Percentiles rank a stretch among this genome's conserved stretches.
These are phyloP conservation scores for Penicillium waksmanii DNA, from an alignment of 495 filamentous ascomycete species.

Conservation along the genomic window DNA sequence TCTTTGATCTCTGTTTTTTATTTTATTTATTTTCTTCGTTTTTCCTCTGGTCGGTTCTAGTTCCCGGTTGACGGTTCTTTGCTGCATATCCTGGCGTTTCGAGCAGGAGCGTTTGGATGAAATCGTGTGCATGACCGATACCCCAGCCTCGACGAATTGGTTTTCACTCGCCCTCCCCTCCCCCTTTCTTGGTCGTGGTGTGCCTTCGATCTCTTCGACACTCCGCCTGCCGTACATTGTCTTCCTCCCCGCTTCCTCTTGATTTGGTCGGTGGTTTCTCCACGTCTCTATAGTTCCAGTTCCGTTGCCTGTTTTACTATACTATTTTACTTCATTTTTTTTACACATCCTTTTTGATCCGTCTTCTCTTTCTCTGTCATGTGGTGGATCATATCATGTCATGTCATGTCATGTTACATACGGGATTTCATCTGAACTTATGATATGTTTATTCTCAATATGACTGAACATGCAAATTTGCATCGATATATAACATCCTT, in stretches of 20 bases:
- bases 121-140: slow-evolving; percentile 44
- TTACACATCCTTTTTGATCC: background rate
- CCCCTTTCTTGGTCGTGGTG: slow-evolving; percentile 25
- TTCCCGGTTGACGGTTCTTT: slow-evolving; percentile 23
- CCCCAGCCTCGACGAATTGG: slow-evolving; percentile 45
- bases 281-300: slow-evolving; percentile 11
- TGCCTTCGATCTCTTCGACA: slow-evolving; percentile 25
- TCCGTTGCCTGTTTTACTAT: slow-evolving; percentile 34
- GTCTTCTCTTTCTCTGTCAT: background rate
- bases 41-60: slow-evolving; percentile 15
- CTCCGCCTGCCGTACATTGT: slow-evolving; percentile 12
- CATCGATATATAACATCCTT: background rate
- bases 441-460: slow-evolving; percentile 24
- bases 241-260: slow-evolving; percentile 3
- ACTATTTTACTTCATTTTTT: slow-evolving; percentile 13
- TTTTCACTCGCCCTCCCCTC: slow-evolving; percentile 18
- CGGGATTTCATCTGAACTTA: slow-evolving; percentile 8
- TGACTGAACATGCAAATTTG: slow-evolving; percentile 25
- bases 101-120: slow-evolving; percentile 32
- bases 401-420: slow-evolving; percentile 1
- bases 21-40: slow-evolving; percentile 27
- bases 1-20: slow-evolving; percentile 21
- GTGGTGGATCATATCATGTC: slow-evolving; percentile 21
- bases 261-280: slow-evolving; percentile 4
- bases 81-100: slow-evolving; percentile 45